These are phyloP conservation scores for Botryosphaeria dothidea DNA, from an alignment of 2,329 filamentous ascomycete genomes.

Conservation along the genomic window DNA sequence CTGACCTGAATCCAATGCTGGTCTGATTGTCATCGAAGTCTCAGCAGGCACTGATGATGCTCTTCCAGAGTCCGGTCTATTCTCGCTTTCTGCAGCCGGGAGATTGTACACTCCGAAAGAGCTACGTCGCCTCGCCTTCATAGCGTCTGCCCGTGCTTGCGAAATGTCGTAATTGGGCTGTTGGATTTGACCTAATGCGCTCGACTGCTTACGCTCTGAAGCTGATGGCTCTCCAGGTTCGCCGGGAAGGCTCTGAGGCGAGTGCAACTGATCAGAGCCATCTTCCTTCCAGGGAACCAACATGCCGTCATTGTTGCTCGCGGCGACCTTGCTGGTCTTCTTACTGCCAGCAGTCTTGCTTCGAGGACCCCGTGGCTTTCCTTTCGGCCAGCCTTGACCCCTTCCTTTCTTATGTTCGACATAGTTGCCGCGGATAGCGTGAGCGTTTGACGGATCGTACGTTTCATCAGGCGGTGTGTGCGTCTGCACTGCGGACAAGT, in stretches of 20 bases:
- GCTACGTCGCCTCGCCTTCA: conserved; percentile 2
- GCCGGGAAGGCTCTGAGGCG: conserved; percentile 35
- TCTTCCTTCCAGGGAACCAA: conserved; percentile 1
- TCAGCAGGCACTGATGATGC: conserved; percentile 31
- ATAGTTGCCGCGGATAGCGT: conserved; percentile 21
- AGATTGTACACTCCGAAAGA: conserved; percentile 6
- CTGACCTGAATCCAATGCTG: neutral
- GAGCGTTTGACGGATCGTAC: conserved; percentile 20
- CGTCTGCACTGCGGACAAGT: conserved; percentile 32
- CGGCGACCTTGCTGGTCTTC: conserved; percentile 36
- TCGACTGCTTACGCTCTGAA: neutral
- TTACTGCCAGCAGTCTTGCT: conserved; percentile 36
- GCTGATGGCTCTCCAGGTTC: conserved; percentile 24
- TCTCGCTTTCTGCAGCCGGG: neutral
- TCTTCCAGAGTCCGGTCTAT: neutral
- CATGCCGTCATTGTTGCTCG: conserved; percentile 22
- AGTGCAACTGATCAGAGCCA: conserved; percentile 32
- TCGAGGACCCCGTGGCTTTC: conserved; percentile 45
- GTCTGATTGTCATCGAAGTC: conserved; percentile 10
- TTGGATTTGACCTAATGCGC: neutral
- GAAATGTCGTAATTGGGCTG: neutral
- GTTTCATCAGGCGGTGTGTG: conserved; percentile 43
- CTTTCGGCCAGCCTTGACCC: conserved; percentile 48
- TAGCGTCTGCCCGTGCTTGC: neutral
- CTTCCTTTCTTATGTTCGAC: conserved; percentile 35